phyloP scores from a whole-genome alignment of 192 early-diverging fungal species.

The Backusella tuberculispora region DNA sequence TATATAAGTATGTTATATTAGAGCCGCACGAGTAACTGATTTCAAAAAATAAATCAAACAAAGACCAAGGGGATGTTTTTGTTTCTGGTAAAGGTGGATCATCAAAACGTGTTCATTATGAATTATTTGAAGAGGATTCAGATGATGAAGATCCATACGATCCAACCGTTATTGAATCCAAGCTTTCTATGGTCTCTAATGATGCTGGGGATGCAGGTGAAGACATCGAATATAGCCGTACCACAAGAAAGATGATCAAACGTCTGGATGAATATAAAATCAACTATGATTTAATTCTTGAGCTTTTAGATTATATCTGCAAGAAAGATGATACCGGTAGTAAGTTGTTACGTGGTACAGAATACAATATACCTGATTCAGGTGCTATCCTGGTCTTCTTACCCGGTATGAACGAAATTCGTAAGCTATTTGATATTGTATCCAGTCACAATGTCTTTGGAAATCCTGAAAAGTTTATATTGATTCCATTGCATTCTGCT shows the following conservation, averaged over 20 bases:
- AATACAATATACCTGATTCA: constrained; percentile 48
- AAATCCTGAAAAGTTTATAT: constrained; percentile 43
- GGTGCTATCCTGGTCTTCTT: constrained; percentile 82
- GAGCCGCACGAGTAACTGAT: background rate
- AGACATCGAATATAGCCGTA: background rate
- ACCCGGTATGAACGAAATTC: constrained; percentile 72
- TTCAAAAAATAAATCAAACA: constrained; percentile 7
- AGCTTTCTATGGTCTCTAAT: constrained; percentile 8
- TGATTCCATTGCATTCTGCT: constrained; percentile 59
- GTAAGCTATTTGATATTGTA: constrained; percentile 57
- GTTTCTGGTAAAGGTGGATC: constrained; percentile 49
- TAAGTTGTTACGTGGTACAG: constrained; percentile 34
- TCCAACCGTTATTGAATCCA: constrained; percentile 18
- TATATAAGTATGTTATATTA: background rate
- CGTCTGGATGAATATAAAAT: constrained; percentile 56
- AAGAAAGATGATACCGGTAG: constrained; percentile 1
- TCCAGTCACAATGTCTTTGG: constrained; percentile 50
- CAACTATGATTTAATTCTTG: constrained; percentile 61
- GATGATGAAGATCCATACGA: constrained; percentile 35
- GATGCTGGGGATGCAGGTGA: background rate
- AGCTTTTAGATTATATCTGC: constrained; percentile 51
- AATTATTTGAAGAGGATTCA: constrained; percentile 40
- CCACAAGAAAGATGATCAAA: constrained; percentile 47
- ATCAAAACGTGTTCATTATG: constrained; percentile 30
- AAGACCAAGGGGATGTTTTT: constrained; percentile 15